phyloP scores from a whole-genome alignment of 352 stramenopile genomes.

The Phytophthora pistaciae region DNA sequence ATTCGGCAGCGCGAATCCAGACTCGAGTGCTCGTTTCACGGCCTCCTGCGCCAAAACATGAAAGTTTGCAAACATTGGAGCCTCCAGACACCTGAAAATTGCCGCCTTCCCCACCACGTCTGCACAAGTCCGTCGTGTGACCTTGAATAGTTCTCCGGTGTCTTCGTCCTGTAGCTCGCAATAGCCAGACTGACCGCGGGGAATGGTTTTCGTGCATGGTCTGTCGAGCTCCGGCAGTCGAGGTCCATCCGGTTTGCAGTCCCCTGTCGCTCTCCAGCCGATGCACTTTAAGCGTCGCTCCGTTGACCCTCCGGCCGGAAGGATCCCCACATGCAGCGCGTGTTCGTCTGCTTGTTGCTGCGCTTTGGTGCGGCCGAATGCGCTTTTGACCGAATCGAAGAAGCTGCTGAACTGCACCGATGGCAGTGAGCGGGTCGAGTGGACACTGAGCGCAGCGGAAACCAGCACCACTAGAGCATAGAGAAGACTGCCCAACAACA shows the following conservation, averaged over 20 bases:
- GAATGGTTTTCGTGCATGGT: conserved; percentile 28
- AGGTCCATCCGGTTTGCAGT: conserved; percentile 23
- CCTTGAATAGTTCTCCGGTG: conserved; percentile 33
- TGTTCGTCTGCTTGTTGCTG: conserved; percentile 25
- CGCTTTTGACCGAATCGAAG: conserved; percentile 9
- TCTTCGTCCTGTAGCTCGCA: conserved; percentile 48
- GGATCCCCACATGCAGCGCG: conserved; percentile 17
- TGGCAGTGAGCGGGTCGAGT: not conserved
- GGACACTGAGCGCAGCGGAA: conserved; percentile 13
- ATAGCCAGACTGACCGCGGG: conserved; percentile 45
- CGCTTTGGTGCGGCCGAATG: conserved; percentile 9
- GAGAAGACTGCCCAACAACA: conserved; percentile 19
- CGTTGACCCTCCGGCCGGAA: conserved; percentile 1
- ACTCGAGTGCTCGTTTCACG: conserved; percentile 2
- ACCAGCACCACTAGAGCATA: conserved; percentile 15
- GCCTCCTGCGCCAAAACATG: conserved; percentile 24
- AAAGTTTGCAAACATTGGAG: conserved; percentile 48
- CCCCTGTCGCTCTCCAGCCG: conserved; percentile 27
- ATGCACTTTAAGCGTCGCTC: conserved; percentile 27
- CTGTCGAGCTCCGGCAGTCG: conserved; percentile 22
- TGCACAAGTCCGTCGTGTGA: conserved; percentile 37
- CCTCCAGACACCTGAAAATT: conserved; percentile 49
- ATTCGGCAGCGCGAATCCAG: conserved; percentile 15
- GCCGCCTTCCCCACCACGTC: conserved; percentile 30
- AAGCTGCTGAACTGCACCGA: conserved; percentile 4